These are phyloP conservation scores for Cystobasidium slooffiae DNA, from an alignment of 1,284 basidiomycete genomes.

Conservation along the genomic window DNA sequence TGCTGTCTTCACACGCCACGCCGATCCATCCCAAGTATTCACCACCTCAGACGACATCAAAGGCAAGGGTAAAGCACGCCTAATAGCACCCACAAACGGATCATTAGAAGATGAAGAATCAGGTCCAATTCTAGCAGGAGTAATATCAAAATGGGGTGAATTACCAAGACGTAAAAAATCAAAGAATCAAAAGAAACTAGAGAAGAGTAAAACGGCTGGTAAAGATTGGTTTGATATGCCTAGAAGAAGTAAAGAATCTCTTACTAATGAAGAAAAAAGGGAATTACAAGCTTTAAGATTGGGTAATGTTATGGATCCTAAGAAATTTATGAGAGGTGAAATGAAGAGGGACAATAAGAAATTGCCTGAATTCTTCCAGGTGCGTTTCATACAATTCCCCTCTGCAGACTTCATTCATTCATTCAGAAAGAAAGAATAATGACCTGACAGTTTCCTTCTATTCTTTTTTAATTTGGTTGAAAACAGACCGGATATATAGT, in stretches of 20 bases:
- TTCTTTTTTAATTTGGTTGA: not conserved
- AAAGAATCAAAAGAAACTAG: constrained; percentile 30
- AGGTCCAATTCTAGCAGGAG: constrained; percentile 23
- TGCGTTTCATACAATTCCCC: constrained; percentile 58
- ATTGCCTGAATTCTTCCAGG: constrained; percentile 86
- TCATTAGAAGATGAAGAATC: constrained; percentile 24
- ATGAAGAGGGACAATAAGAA: constrained; percentile 71
- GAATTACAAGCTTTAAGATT: constrained; percentile 92
- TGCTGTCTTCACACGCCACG: constrained; percentile 37
- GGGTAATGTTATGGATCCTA: constrained; percentile 91
- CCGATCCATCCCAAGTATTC: constrained; percentile 33
- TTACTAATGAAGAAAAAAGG: constrained; percentile 79
- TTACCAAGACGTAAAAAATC: constrained; percentile 31
- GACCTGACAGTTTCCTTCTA: not conserved
- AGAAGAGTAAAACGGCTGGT: constrained; percentile 66
- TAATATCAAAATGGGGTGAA: constrained; percentile 40
- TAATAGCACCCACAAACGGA: not conserved
- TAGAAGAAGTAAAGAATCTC: constrained; percentile 70
- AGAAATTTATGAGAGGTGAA: constrained; percentile 88
- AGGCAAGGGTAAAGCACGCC: constrained; percentile 29
- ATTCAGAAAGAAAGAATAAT: too few relatives aligned
- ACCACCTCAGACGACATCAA: constrained; percentile 19
- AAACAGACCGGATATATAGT: constrained; percentile 83
- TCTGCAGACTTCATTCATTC: not conserved
- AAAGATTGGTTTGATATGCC: constrained; percentile 91